Base-by-base conservation (phyloP, 176 grass and related monocot genomes). In the Metroxylon sagu region DNA sequence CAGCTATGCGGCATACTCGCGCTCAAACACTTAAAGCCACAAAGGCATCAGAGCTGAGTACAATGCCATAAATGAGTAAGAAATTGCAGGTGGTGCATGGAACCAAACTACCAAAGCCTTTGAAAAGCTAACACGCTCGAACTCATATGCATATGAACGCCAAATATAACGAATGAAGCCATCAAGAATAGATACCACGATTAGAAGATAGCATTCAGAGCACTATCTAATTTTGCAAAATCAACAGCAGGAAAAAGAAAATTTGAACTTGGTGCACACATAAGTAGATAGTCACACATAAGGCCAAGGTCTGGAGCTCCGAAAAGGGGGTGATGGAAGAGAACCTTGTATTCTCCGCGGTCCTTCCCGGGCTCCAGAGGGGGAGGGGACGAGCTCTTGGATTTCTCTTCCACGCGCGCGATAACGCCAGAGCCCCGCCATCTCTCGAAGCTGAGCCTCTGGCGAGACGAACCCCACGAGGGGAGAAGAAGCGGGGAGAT, bases 331-430 rank as follows among this genome's bases (percentile, higher is more conserved):
- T 18, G 25, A 60, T 15, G 19, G 1, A 10, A 19, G 23, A 12
- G 16, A 52, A 76, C 79, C 79, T 76, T 61, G 18, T 72, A 52
- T 25, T 62, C 67, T 10, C 5, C 30, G 29, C 51, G 54, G 21
- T 60, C 66, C 4, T 23, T 70, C 16, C 10, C 65, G 5, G 65
- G 70, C 3, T 66, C 64, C 27, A 57, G 23, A 6, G 77, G 63
- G 23, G 54, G 57, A 12, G 70, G 55, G 29, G 56, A 68, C 4
- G 72, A 60, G 51, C 53, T 60, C 73, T 76, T 76, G 30, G 49
- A 48, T 68, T 82, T 82, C 49, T 72, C 79, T 70, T 82, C 73
- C 21, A 58, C 79, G 49, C 73, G 54, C 19, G 62, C 48, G 17
- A 77, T 53, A 16, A 76, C 52, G 14, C 61, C 54, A 19, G 57